A percentile compares a stretch with the other conserved stretches of the same genome.
These are phyloP conservation scores for Ilyonectria sp. DNA, from an alignment of 2,329 filamentous ascomycete species.

Conservation along the genomic window DNA sequence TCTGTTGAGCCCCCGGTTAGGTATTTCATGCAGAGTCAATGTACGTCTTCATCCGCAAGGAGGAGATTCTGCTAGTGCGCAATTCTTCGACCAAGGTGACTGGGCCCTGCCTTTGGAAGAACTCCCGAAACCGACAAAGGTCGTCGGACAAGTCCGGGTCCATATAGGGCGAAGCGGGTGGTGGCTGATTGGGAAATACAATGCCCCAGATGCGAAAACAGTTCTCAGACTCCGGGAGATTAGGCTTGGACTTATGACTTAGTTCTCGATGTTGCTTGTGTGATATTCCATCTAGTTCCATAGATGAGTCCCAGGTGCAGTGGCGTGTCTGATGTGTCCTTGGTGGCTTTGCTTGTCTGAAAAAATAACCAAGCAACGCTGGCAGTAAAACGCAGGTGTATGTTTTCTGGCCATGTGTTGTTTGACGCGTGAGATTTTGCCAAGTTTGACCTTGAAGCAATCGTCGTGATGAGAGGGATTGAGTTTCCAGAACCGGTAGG, in stretches of 20 bases:
- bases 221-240: neutral
- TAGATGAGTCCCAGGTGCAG: neutral
- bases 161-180: neutral
- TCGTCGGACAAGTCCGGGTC: neutral
- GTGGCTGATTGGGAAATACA: neutral
- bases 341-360: neutral
- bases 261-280: constrained; percentile 26
- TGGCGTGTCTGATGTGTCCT: neutral
- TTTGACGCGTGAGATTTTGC: neutral
- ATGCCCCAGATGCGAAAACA: constrained; percentile 4
- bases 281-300: constrained; percentile 8
- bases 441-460: constrained; percentile 1
- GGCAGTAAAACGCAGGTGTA: constrained; percentile 6
- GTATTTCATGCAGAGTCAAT: neutral
- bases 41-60: neutral
- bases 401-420: constrained; percentile 4
- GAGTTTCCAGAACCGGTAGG: constrained; percentile 17
- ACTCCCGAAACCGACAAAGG: neutral
- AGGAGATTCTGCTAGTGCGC: neutral
- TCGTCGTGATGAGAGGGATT: neutral
- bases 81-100: neutral
- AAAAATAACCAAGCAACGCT: neutral
- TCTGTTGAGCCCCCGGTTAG: neutral
- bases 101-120: neutral
- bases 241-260: constrained; percentile 1